Conservation (phyloP, 371 early-diverging fungal species). For the Choanephora cucurbitarum region DNA sequence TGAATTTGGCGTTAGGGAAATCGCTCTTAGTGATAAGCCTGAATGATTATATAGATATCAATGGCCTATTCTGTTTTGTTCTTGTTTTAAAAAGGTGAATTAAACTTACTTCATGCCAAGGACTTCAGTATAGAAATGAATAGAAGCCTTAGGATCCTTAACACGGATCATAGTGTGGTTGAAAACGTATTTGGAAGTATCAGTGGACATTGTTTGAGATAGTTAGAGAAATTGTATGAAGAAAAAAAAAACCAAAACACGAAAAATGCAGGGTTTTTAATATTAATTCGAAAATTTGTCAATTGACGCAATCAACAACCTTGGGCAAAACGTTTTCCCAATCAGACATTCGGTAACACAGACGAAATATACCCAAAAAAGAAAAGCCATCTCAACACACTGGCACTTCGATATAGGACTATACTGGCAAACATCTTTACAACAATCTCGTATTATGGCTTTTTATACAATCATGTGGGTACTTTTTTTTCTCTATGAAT, state of each 20-base stretch:
- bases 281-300: no score
- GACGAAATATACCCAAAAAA: no score
- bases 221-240: no score
- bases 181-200: constrained; percentile 43
- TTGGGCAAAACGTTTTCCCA: no score
- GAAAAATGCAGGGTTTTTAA: neutral
- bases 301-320: no score
- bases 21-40: constrained; percentile 64
- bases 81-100: neutral
- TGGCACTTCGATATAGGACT: no score
- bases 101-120: constrained; percentile 80
- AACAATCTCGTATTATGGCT: no score
- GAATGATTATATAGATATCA: neutral
- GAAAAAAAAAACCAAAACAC: constrained; percentile 1
- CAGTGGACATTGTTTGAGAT: constrained; percentile 27
- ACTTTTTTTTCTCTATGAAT: no score
- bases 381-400: no score
- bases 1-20: constrained; percentile 69
- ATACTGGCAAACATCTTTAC: no score
- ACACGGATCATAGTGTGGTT: constrained; percentile 89
- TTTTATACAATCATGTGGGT: no score
- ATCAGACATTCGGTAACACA: no score
- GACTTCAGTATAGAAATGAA: constrained; percentile 76
- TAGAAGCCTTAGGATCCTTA: constrained; percentile 77
- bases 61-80: constrained; percentile 1